These are phyloP conservation scores for Xylariaceae sp. DNA, from an alignment of 2,329 filamentous ascomycete genomes.

Conservation along the genomic window DNA sequence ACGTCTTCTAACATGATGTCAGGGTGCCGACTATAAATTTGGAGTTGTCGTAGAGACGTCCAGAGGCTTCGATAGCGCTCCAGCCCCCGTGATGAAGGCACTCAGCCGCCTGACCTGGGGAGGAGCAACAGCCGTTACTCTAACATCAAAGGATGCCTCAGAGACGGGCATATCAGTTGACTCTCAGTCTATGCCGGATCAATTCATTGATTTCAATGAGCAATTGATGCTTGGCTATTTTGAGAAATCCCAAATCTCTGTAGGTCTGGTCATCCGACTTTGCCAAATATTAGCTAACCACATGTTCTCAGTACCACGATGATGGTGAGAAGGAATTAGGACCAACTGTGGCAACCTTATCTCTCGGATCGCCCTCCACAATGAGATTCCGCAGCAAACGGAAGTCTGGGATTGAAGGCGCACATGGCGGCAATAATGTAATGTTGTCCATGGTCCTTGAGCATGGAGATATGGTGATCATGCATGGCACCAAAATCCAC, in stretches of 20 bases:
- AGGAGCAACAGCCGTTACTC: constrained; percentile 39
- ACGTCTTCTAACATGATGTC: constrained; percentile 24
- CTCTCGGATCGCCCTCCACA: constrained; percentile 52
- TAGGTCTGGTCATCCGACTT: constrained; percentile 31
- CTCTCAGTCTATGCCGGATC: constrained; percentile 24
- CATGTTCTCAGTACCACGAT: constrained; percentile 52
- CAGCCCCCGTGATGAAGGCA: constrained; percentile 44
- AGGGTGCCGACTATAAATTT: constrained; percentile 65
- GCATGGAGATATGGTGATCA: constrained; percentile 62
- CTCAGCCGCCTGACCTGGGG: constrained; percentile 55
- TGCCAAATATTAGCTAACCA: not conserved
- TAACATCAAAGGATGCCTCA: constrained; percentile 22
- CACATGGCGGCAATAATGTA: constrained; percentile 2
- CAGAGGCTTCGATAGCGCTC: constrained; percentile 47
- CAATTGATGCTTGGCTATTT: constrained; percentile 60
- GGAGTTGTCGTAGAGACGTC: constrained; percentile 49
- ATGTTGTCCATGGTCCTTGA: constrained; percentile 43
- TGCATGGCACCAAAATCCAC: constrained; percentile 59
- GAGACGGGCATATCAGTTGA: constrained; percentile 1
- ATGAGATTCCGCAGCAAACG: constrained; percentile 58
- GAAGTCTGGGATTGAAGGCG: constrained; percentile 18
- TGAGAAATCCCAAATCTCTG: constrained; percentile 53
- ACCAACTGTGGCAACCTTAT: constrained; percentile 58
- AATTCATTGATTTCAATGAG: constrained; percentile 55
- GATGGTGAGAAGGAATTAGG: constrained; percentile 62